phyloP scores from a whole-genome alignment of 2,329 filamentous ascomycete genomes.

The Cladosporium sp. region DNA sequence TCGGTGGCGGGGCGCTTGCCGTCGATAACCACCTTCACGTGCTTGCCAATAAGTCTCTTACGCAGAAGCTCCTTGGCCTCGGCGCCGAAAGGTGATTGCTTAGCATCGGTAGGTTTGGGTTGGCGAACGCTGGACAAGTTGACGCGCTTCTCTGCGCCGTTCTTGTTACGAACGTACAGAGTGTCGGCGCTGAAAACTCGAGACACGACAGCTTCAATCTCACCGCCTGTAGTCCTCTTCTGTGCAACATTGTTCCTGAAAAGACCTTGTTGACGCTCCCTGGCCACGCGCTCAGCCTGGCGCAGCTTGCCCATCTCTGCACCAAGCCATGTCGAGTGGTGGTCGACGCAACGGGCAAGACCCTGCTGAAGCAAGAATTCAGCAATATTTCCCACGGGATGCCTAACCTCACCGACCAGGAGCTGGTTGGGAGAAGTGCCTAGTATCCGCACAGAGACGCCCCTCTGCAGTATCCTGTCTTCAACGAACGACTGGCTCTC shows the following conservation, averaged over 20 bases:
- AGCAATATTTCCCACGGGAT: constrained; percentile 85
- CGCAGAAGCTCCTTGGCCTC: constrained; percentile 95
- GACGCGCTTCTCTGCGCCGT: constrained; percentile 80
- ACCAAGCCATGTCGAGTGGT: constrained; percentile 89
- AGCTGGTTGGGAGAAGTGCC: constrained; percentile 87
- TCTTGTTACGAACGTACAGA: constrained; percentile 78
- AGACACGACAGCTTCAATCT: constrained; percentile 76
- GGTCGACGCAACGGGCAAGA: constrained; percentile 87
- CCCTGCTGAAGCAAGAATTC: constrained; percentile 86
- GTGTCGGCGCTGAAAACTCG: constrained; percentile 88
- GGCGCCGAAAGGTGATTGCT: constrained; percentile 81
- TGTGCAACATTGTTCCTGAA: constrained; percentile 79
- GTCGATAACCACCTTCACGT: constrained; percentile 83
- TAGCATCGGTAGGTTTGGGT: constrained; percentile 81
- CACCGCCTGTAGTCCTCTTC: constrained; percentile 52
- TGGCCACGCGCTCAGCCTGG: constrained; percentile 80
- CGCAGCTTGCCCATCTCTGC: constrained; percentile 81
- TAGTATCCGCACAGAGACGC: constrained; percentile 75
- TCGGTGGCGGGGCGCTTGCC: constrained; percentile 86
- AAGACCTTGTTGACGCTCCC: constrained; percentile 69
- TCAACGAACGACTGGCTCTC: constrained; percentile 89
- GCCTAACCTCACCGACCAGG: constrained; percentile 80
- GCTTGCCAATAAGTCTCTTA: constrained; percentile 92
- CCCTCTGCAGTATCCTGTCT: constrained; percentile 76
- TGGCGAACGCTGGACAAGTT: constrained; percentile 90